Conservation (phyloP, 371 early-diverging fungal species). For the Coemansia sp. region DNA sequence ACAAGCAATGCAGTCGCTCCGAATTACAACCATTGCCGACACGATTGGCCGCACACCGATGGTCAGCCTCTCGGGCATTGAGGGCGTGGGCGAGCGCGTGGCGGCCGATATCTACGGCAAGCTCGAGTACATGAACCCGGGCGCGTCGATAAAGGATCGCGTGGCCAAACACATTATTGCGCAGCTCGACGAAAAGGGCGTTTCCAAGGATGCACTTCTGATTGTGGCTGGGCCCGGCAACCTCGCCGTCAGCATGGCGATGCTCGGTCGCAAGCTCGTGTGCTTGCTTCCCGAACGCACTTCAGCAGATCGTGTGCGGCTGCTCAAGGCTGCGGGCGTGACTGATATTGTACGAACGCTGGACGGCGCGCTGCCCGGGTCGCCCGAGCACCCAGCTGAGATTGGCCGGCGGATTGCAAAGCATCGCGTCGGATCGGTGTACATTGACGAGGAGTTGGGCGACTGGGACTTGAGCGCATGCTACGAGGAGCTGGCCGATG, state of each 20-base stretch:
- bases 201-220: constrained; percentile 38
- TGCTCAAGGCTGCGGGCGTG: constrained; percentile 69
- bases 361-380: constrained; percentile 68
- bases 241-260: constrained; percentile 54
- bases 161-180: constrained; percentile 60
- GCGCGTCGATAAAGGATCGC: constrained; percentile 76
- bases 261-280: constrained; percentile 46
- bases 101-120: constrained; percentile 61
- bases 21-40: constrained; percentile 16
- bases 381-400: constrained; percentile 69
- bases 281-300: constrained; percentile 67
- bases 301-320: constrained; percentile 65
- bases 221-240: constrained; percentile 77
- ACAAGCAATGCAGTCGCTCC: background rate
- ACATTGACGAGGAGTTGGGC: constrained; percentile 67
- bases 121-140: constrained; percentile 71
- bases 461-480: constrained; percentile 30
- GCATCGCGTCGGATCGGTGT: constrained; percentile 59
- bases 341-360: constrained; percentile 77
- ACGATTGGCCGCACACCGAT: constrained; percentile 37
- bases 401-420: constrained; percentile 65
- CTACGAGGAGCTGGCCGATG: constrained; percentile 60
- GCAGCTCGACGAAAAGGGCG: constrained; percentile 16
- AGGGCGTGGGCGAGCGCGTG: constrained; percentile 14
- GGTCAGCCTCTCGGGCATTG: constrained; percentile 27